These are phyloP conservation scores for Magnolia kwangsiensis DNA, from an alignment of 164 flowering plant species.

Conservation along the genomic window DNA sequence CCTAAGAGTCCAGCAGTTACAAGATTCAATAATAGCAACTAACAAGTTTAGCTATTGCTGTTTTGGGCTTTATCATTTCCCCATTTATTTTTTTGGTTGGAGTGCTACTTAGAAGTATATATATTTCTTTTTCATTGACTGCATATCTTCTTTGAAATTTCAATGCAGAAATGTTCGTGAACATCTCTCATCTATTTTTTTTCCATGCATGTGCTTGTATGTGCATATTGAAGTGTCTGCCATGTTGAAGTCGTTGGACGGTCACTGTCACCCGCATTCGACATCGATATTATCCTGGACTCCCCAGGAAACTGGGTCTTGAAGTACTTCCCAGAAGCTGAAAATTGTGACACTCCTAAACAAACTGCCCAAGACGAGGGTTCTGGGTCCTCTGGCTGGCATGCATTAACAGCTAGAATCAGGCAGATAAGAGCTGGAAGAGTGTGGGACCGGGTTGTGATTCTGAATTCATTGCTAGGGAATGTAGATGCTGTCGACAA, in stretches of 20 bases:
- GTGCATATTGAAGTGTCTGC: constrained; percentile 30
- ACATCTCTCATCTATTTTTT: too few relatives aligned
- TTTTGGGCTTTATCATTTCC: too few relatives aligned
- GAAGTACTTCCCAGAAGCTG: constrained; percentile 32
- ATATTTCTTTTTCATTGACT: too few relatives aligned
- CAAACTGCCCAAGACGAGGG: constrained; percentile 15
- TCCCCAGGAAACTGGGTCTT: constrained; percentile 30
- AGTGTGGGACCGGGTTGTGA: neutral
- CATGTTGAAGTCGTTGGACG: constrained; percentile 53
- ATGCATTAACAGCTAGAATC: constrained; percentile 17
- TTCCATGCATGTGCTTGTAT: too few relatives aligned
- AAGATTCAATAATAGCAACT: too few relatives aligned
- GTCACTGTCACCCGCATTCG: constrained; percentile 33
- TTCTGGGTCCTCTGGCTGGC: constrained; percentile 27
- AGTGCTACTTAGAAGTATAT: too few relatives aligned
- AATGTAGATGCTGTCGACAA: constrained; percentile 13
- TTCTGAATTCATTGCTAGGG: constrained; percentile 26
- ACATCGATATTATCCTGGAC: constrained; percentile 27
- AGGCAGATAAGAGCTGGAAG: constrained; percentile 4
- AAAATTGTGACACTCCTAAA: constrained; percentile 1
- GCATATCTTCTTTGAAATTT: too few relatives aligned
- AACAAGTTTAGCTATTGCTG: too few relatives aligned
- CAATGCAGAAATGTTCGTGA: too few relatives aligned
- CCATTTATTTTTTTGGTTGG: too few relatives aligned
- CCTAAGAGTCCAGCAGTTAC: too few relatives aligned